Base-by-base conservation (phyloP, 345 rosid species). In the Cardiospermum halicacabum region DNA sequence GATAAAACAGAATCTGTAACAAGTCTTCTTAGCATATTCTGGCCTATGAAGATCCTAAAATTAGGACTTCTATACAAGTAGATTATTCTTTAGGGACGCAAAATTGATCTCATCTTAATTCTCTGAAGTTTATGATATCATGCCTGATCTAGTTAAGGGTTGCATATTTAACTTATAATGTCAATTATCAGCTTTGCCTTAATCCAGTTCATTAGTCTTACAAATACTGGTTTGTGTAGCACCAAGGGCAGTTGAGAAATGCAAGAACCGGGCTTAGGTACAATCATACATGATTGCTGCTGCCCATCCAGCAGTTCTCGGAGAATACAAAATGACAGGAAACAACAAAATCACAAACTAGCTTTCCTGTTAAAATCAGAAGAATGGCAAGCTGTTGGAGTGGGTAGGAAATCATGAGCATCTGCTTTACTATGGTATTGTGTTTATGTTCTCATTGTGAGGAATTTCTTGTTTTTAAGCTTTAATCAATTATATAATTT, bases 161-260 rank as follows among this genome's bases (percentile, higher is more conserved):
- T n/a, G n/a, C n/a, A n/a, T n/a, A n/a, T n/a, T n/a, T n/a, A n/a
- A n/a, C n/a, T n/a, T n/a, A n/a, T n/a, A n/a, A n/a, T n/a, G n/a
- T n/a, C n/a, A n/a, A n/a, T n/a, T n/a, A n/a, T n/a, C n/a, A n/a
- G n/a, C 19, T 49, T 36, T 15, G 27, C 11, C 22, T 63, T 30
- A 50, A 37, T 18, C 25, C 37, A 24, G 27, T 24, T 47, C 16
- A 7, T 18, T 64, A 30, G 58, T 53, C n/a, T 5, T n/a, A 18
- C 31, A 49, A 27, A 15, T 67, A 67, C 62, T 47, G 11, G 59
- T 65, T 60, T 19, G 2, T 72, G 61, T 75, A 86, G 92, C 92
- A 10, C 89, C 92, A 68, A 80, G 92, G 80, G 85, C 87, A 13
- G 62, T 72, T 68, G 87, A 86, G 74, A 86, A 84, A 76, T 76